phyloP scores from a whole-genome alignment of 129 eudicot species.

The Saussurea involucrata region DNA sequence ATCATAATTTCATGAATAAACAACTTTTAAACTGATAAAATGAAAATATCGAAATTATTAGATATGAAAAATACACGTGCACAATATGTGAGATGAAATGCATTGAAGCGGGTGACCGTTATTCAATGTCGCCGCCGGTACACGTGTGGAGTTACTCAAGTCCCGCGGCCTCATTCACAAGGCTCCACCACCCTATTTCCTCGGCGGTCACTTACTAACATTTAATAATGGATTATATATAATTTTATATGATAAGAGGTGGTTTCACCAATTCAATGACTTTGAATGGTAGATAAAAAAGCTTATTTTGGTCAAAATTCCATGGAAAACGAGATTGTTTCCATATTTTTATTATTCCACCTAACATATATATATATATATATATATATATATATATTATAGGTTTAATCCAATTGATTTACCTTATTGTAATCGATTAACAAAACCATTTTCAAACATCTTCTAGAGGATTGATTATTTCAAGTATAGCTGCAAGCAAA shows the following conservation, averaged over 20 bases:
- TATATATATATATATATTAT: not conserved
- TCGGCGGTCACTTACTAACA: not conserved
- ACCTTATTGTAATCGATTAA: not conserved
- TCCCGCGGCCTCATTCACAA: not conserved
- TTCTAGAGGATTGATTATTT: conserved; percentile 10
- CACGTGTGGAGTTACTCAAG: not conserved
- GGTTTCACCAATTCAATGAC: not conserved
- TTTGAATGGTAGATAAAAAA: not conserved
- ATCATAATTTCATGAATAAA: too few species aligned
- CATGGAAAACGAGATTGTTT: not conserved
- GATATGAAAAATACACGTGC: not conserved
- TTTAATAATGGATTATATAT: too few species aligned
- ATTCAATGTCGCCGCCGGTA: conserved; percentile 1
- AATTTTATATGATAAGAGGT: not conserved
- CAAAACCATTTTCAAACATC: conserved; percentile 16
- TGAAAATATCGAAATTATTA: not conserved
- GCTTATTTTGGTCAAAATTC: not conserved
- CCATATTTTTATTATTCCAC: not conserved
- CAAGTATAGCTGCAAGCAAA: not conserved
- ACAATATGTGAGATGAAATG: not conserved
- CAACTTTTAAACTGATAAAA: too few species aligned
- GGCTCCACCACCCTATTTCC: not conserved
- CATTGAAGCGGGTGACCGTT: not conserved
- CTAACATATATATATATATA: not conserved
- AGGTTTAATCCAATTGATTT: not conserved